phyloP scores from a whole-genome alignment of 148 eudicot genomes.

The Silene uniflora region DNA sequence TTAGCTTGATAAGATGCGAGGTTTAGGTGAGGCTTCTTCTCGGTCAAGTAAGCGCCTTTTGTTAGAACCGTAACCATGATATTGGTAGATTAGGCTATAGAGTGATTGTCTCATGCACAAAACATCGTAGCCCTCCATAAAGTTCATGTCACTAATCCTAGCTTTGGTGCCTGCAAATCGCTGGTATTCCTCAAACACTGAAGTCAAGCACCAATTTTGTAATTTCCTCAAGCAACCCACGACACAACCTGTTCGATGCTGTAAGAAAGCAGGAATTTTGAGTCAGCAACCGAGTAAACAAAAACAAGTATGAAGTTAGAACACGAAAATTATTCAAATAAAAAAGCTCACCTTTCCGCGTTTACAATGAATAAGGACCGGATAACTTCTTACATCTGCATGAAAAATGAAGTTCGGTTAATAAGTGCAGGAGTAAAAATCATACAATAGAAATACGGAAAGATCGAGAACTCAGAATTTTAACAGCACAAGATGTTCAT shows the following conservation, averaged over 20 bases:
- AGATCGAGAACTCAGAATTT: too few species aligned
- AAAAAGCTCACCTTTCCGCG: conserved; percentile 66
- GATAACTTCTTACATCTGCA: conserved; percentile 77
- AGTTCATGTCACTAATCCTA: conserved; percentile 51
- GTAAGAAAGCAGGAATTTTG: conserved; percentile 20
- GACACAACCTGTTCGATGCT: conserved; percentile 79
- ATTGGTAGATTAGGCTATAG: conserved; percentile 55
- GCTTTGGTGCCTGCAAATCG: conserved; percentile 57
- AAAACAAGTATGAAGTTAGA: neutral
- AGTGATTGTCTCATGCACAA: conserved; percentile 43
- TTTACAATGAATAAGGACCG: conserved; percentile 77
- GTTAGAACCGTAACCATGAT: conserved; percentile 58
- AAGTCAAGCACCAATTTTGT: conserved; percentile 62
- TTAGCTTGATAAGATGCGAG: conserved; percentile 41
- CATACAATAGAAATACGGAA: neutral
- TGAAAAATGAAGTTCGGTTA: conserved; percentile 10
- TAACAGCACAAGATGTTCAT: too few species aligned
- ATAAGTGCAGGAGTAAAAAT: conserved; percentile 1
- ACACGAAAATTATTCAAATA: neutral
- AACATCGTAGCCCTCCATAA: conserved; percentile 51
- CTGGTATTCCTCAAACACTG: conserved; percentile 61
- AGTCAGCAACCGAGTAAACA: neutral
- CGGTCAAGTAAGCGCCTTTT: conserved; percentile 54
- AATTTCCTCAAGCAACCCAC: conserved; percentile 68
- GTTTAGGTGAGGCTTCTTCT: conserved; percentile 39